Conservation (phyloP, 495 filamentous ascomycete species). For the Hypoxylon intermedium region DNA sequence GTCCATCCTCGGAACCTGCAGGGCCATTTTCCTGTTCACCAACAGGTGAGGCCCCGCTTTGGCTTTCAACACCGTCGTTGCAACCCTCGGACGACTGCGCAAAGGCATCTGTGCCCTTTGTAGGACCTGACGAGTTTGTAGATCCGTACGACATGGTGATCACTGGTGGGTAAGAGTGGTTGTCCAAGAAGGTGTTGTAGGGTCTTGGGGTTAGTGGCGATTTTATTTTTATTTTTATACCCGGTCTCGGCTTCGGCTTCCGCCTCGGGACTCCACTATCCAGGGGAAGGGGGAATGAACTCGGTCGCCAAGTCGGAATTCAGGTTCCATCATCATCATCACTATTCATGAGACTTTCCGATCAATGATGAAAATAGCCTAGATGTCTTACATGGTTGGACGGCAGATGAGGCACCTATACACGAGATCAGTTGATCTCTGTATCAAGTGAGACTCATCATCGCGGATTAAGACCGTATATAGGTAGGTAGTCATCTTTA, state of each 20-base stretch:
- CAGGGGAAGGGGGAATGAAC: neutral
- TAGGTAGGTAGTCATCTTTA: too few species aligned
- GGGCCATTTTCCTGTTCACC: slow-evolving; percentile 3
- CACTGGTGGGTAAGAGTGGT: neutral
- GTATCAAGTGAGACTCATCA: too few species aligned
- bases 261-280: slow-evolving; percentile 3
- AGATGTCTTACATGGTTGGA: too few species aligned
- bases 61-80: slow-evolving; percentile 1
- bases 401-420: too few species aligned
- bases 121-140: neutral
- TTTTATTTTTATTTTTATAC: slow-evolving; percentile 9
- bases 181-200: neutral
- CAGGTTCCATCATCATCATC: too few species aligned
- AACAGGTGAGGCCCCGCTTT: neutral
- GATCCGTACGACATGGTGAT: slow-evolving; percentile 30
- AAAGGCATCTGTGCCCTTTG: neutral
- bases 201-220: neutral
- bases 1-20: neutral
- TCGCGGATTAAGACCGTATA: too few species aligned
- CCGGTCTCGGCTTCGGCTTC: slow-evolving; percentile 30
- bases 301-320: neutral
- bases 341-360: too few species aligned
- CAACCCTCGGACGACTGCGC: slow-evolving; percentile 9
- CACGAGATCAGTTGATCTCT: too few species aligned
- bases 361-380: too few species aligned